phyloP scores from a whole-genome alignment of 2,329 filamentous ascomycete genomes.

The Juglanconis juglandina region DNA sequence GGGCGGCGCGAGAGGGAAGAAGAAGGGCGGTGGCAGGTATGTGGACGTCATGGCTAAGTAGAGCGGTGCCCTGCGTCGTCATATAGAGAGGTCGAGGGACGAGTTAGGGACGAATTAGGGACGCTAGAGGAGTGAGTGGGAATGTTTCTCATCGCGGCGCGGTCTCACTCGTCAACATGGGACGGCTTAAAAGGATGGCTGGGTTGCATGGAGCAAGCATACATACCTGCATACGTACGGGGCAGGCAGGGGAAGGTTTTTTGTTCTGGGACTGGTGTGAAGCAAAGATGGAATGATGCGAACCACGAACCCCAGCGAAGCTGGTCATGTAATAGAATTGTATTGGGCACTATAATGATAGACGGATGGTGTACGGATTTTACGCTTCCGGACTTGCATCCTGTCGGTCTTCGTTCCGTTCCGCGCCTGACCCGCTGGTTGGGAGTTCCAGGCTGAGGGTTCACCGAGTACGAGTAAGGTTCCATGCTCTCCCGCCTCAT shows the following conservation, averaged over 20 bases:
- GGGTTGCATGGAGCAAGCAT: slow-evolving; percentile 6
- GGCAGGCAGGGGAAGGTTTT: background rate
- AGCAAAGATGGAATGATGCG: background rate
- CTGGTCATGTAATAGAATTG: slow-evolving; percentile 11
- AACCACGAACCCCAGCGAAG: background rate
- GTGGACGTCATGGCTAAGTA: slow-evolving; percentile 91
- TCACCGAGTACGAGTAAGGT: too few species aligned
- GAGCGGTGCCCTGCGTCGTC: background rate
- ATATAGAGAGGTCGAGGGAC: background rate
- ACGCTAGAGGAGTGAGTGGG: background rate
- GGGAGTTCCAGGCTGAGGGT: background rate
- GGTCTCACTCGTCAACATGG: background rate
- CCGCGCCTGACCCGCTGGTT: background rate
- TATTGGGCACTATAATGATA: slow-evolving; percentile 11
- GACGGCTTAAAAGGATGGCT: background rate
- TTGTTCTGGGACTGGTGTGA: background rate
- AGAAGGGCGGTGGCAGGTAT: slow-evolving; percentile 69
- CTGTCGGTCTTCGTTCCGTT: background rate
- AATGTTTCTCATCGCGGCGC: background rate
- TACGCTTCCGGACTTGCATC: background rate
- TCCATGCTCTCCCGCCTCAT: too few species aligned
- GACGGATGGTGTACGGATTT: background rate
- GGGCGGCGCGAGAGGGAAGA: slow-evolving; percentile 64
- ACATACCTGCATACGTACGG: background rate
- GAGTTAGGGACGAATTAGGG: background rate